phyloP scores from a whole-genome alignment of 768 basidiomycete genomes.

The Boletus fagicola region DNA sequence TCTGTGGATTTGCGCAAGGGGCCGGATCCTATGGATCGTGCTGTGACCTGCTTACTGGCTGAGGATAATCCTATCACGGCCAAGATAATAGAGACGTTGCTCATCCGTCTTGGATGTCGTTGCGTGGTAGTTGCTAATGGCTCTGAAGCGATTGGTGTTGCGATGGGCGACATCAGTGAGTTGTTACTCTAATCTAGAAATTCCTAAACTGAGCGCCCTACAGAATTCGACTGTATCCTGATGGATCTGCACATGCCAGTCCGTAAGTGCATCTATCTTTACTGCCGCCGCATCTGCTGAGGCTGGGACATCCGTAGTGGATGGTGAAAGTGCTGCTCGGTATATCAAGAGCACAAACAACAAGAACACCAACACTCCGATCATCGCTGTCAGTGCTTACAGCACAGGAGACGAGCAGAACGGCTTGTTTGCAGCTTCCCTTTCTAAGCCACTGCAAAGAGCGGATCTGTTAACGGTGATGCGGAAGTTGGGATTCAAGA shows the following conservation, averaged over 20 bases:
- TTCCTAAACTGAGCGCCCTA: slow-evolving; percentile 6
- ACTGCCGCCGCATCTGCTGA: slow-evolving; percentile 7
- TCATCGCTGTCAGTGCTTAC: slow-evolving; percentile 89
- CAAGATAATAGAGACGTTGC: slow-evolving; percentile 93
- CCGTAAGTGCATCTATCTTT: slow-evolving; percentile 47
- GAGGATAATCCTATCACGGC: slow-evolving; percentile 98
- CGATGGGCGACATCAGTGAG: slow-evolving; percentile 96
- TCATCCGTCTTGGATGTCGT: slow-evolving; percentile 91
- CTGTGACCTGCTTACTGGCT: slow-evolving; percentile 91
- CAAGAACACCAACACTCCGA: slow-evolving; percentile 91
- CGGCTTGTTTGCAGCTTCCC: slow-evolving; percentile 74
- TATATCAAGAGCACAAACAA: slow-evolving; percentile 97
- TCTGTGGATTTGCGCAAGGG: slow-evolving; percentile 78
- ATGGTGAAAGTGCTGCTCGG: slow-evolving; percentile 93
- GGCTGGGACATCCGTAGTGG: slow-evolving; percentile 48
- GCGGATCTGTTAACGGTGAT: slow-evolving; percentile 77
- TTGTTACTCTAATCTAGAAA: slow-evolving; percentile 12
- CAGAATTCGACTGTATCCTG: slow-evolving; percentile 94
- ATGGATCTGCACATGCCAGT: slow-evolving; percentile 97
- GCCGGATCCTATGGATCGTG: slow-evolving; percentile 77
- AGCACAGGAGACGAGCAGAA: slow-evolving; percentile 68
- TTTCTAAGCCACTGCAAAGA: slow-evolving; percentile 89
- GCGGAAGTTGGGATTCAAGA: slow-evolving; percentile 90
- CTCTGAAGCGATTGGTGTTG: slow-evolving; percentile 94
- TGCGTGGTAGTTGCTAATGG: slow-evolving; percentile 96